phyloP scores from a whole-genome alignment of 768 basidiomycete species.

The Podaxis sp. region DNA sequence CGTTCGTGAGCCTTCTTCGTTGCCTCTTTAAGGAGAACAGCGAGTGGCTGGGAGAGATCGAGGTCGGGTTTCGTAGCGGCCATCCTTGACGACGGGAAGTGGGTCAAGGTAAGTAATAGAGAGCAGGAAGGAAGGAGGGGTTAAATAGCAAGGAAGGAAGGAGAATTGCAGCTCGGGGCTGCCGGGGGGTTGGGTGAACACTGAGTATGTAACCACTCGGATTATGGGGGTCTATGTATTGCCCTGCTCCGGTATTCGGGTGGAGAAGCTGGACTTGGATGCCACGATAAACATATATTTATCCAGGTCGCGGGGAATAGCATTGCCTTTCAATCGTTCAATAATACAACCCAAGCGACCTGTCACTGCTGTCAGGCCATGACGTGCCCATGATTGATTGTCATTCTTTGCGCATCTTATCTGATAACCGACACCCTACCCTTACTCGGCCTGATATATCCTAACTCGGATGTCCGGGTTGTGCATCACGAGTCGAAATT shows the following conservation, averaged over 20 bases:
- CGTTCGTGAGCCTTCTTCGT: constrained; percentile 55
- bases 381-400: neutral
- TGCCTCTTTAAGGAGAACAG: constrained; percentile 46
- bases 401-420: constrained; percentile 19
- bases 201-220: no score
- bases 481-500: neutral
- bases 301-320: neutral
- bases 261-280: no score
- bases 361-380: neutral
- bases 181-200: neutral
- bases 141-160: constrained; percentile 11
- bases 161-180: neutral
- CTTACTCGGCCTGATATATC: neutral
- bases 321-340: neutral
- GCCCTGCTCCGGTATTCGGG: neutral
- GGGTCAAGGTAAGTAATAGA: neutral
- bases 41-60: constrained; percentile 43
- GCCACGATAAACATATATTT: neutral
- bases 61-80: constrained; percentile 22
- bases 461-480: neutral
- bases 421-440: constrained; percentile 17
- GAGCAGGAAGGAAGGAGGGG: constrained; percentile 20
- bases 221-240: neutral
- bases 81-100: constrained; percentile 28
- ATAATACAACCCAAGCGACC: neutral